Conservation (phyloP, 495 filamentous ascomycete species). For the Cladorrhinum samala region DNA sequence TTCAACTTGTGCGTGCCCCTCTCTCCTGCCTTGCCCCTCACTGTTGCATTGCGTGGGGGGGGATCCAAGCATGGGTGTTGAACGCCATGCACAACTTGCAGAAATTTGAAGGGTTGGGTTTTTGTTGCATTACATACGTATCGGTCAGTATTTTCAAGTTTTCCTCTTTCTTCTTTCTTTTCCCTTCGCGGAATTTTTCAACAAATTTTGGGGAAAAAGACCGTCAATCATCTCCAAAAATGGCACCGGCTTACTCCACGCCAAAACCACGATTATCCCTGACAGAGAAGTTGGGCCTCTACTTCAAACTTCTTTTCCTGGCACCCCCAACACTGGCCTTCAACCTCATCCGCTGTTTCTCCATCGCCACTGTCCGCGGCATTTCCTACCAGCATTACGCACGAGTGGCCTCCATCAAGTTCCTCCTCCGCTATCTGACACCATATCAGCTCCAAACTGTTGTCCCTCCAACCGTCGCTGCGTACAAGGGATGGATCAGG, state of each 20-base stretch:
- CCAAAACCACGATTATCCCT: conserved; percentile 3
- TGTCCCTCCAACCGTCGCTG: background rate
- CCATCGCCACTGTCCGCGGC: conserved; percentile 14
- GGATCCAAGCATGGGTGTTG: no score
- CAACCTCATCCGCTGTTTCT: conserved; percentile 15
- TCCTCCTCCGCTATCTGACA: conserved; percentile 12
- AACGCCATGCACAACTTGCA: no score
- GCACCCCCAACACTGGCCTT: conserved; percentile 11
- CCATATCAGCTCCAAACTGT: conserved; percentile 16
- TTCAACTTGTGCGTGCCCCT: no score
- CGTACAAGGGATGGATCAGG: conserved; percentile 16
- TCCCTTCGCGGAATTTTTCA: no score
- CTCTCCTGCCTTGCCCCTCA: no score
- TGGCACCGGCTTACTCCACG: background rate
- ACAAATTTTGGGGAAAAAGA: no score
- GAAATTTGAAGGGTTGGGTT: no score
- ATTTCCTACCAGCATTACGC: conserved; percentile 14
- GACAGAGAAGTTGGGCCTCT: conserved; percentile 3
- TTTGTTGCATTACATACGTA: no score
- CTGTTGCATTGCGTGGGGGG: no score
- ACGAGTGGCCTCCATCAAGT: conserved; percentile 15
- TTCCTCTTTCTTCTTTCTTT: no score
- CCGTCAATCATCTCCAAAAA: no score
- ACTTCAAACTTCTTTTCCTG: conserved; percentile 9
- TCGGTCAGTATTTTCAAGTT: no score